phyloP scores from a whole-genome alignment of 495 filamentous ascomycete genomes.

The Gamarada debralockiae region DNA sequence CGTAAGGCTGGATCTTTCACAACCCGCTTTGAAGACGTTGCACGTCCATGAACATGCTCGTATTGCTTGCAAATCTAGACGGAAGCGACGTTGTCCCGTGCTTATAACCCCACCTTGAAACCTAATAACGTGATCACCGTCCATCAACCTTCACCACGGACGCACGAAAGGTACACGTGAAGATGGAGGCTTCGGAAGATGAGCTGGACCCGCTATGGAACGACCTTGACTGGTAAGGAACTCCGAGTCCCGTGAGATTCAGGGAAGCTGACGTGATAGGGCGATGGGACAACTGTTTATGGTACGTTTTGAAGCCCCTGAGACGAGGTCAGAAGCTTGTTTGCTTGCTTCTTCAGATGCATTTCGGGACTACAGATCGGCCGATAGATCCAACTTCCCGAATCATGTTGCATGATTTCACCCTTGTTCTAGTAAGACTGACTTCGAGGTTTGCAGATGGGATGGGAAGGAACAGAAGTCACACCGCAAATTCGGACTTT shows the following conservation, averaged over 20 bases:
- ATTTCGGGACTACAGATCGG: neutral
- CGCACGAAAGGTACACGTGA: neutral
- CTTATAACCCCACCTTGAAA: slow-evolving; percentile 1
- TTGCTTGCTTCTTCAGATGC: neutral
- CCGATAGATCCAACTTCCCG: too few species aligned
- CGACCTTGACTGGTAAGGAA: slow-evolving; percentile 57
- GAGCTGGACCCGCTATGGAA: slow-evolving; percentile 67
- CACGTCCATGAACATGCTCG: slow-evolving; percentile 4
- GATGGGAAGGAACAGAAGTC: slow-evolving; percentile 86
- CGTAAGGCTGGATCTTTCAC: too few species aligned
- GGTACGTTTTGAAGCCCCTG: too few species aligned
- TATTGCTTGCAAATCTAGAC: neutral
- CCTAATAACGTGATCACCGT: neutral
- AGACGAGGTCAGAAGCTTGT: neutral
- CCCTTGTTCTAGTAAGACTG: slow-evolving; percentile 3
- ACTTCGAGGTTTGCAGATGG: slow-evolving; percentile 49
- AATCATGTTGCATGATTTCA: too few species aligned
- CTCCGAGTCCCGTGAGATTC: neutral
- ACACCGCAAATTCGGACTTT: slow-evolving; percentile 80
- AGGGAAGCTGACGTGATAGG: slow-evolving; percentile 33
- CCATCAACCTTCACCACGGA: neutral
- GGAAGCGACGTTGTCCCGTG: slow-evolving; percentile 15
- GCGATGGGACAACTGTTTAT: slow-evolving; percentile 78
- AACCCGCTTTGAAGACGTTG: slow-evolving; percentile 5
- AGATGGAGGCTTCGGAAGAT: slow-evolving; percentile 24